Conservation (phyloP, 129 eudicot genomes). For the Gnaphalium uliginosum region DNA sequence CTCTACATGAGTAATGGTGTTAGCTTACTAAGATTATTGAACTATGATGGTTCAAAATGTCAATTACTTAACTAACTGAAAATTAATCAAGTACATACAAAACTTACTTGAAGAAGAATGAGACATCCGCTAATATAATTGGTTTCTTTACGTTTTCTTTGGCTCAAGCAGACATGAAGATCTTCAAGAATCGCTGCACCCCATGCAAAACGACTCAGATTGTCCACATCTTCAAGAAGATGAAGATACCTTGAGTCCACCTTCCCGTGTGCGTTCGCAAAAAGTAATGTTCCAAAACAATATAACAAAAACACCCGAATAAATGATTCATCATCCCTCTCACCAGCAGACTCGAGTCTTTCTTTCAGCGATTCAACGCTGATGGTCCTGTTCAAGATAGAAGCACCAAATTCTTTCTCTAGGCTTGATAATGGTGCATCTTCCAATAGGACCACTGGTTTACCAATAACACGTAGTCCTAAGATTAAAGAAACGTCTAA, state of each 20-base stretch:
- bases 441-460: slow-evolving; percentile 35
- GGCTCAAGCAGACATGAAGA: slow-evolving; percentile 36
- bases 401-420: slow-evolving; percentile 51
- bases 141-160: slow-evolving; percentile 36
- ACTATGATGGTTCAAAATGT: not conserved
- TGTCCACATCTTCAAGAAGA: slow-evolving; percentile 43
- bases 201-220: slow-evolving; percentile 49
- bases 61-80: not conserved
- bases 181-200: slow-evolving; percentile 60
- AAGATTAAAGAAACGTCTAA: slow-evolving; percentile 56
- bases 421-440: slow-evolving; percentile 36
- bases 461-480: slow-evolving; percentile 56
- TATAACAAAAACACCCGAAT: slow-evolving; percentile 45
- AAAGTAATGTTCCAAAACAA: slow-evolving; percentile 59
- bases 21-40: not conserved
- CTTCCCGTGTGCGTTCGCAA: slow-evolving; percentile 49
- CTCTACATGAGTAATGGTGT: not conserved
- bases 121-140: slow-evolving; percentile 57
- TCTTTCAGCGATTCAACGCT: slow-evolving; percentile 39
- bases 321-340: slow-evolving; percentile 44
- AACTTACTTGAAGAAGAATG: slow-evolving; percentile 69
- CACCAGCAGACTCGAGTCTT: slow-evolving; percentile 48
- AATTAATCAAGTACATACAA: not conserved
- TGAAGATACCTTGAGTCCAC: slow-evolving; percentile 60
- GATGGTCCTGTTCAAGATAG: slow-evolving; percentile 34